Evolutionary conservation across 108 stramenopile genomes (phyloP).

Genomic region (Ochromonas danica): DNA sequence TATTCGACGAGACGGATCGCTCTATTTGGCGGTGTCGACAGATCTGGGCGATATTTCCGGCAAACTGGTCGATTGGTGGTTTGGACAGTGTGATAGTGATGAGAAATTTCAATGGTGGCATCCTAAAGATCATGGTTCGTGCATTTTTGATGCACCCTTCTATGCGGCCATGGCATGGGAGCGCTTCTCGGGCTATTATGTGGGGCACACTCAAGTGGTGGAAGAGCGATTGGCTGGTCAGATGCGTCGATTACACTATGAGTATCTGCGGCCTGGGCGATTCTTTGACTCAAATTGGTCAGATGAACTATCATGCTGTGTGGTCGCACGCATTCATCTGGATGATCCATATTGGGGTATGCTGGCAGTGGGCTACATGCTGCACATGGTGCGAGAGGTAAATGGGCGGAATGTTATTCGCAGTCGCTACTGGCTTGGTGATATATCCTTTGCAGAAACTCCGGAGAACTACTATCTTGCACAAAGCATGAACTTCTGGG

Average conservation of each 20-base stretch:
- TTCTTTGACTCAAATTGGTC: no score
- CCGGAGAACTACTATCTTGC: background rate
- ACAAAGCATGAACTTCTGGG: background rate
- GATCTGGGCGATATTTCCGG: conserved; percentile 2
- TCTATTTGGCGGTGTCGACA: background rate
- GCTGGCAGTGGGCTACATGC: background rate
- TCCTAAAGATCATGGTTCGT: background rate
- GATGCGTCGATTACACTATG: background rate
- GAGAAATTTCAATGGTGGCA: conserved; percentile 26
- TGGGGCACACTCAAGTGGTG: background rate
- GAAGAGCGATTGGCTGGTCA: background rate
- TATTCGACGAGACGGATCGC: background rate
- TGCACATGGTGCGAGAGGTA: background rate
- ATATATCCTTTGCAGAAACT: background rate
- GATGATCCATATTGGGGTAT: background rate
- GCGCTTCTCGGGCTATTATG: background rate
- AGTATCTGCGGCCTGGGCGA: background rate
- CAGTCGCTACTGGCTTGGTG: background rate
- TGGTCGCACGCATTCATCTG: background rate
- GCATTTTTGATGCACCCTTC: background rate
- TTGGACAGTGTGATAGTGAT: background rate
- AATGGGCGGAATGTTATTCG: background rate
- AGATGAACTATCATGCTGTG: no score
- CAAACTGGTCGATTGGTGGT: conserved; percentile 24
- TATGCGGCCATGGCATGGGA: background rate